These are phyloP conservation scores for Isatis lusitanica DNA, from an alignment of 441 rosid species.

Conservation along the genomic window DNA sequence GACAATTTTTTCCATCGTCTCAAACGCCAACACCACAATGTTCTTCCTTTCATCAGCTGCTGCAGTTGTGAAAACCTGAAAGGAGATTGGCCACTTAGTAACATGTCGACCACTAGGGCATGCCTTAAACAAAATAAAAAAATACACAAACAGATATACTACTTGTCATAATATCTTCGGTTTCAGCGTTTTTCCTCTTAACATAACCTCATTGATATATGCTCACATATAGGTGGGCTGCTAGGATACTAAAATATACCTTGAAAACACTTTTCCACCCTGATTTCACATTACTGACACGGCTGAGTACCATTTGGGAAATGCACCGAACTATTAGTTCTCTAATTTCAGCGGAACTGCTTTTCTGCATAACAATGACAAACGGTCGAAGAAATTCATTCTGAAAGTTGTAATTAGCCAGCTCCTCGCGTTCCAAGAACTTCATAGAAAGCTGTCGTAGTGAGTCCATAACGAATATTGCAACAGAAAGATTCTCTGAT, in stretches of 20 bases:
- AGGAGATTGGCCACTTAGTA: conserved; percentile 31
- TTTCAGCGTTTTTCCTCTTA: conserved; percentile 12
- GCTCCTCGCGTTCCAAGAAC: conserved; percentile 98
- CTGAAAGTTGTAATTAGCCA: conserved; percentile 97
- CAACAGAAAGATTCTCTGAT: conserved; percentile 97
- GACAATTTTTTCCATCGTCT: conserved; percentile 97
- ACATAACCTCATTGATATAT: conserved; percentile 23
- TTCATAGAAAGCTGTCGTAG: conserved; percentile 98
- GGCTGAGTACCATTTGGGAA: conserved; percentile 98
- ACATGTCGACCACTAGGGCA: conserved; percentile 7
- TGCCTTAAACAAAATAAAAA: not conserved
- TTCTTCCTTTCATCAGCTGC: conserved; percentile 93
- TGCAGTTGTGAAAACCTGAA: conserved; percentile 87
- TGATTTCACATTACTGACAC: conserved; percentile 91
- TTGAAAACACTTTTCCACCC: conserved; percentile 99
- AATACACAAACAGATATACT: conserved; percentile 9
- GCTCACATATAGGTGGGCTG: conserved; percentile 16
- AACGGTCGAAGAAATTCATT: conserved; percentile 96
- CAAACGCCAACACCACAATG: conserved; percentile 86
- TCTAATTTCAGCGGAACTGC: conserved; percentile 82
- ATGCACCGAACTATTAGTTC: conserved; percentile 95
- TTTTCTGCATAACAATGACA: conserved; percentile 95
- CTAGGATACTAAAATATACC: conserved; percentile 53
- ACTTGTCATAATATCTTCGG: conserved; percentile 11
- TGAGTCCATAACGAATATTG: conserved; percentile 99